phyloP scores from a whole-genome alignment of 768 basidiomycete species.

The Phlebiopsis flavidoalba region DNA sequence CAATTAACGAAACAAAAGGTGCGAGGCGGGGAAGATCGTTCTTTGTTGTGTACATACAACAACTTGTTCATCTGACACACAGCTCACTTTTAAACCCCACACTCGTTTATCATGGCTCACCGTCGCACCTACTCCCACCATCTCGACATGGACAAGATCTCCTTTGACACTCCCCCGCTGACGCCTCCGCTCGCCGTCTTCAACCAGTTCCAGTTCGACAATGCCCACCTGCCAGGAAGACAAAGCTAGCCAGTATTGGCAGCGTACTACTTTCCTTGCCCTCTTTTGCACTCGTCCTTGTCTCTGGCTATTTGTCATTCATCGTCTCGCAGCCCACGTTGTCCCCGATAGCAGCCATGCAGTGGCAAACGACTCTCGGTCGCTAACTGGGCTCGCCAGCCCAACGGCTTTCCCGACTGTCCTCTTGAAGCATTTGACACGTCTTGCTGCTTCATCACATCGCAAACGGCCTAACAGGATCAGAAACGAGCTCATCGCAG shows the following conservation, averaged over 20 bases:
- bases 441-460: slow-evolving; percentile 11
- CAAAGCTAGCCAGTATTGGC: slow-evolving; percentile 32
- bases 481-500: slow-evolving; percentile 1
- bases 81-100: slow-evolving; percentile 12
- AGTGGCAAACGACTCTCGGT: slow-evolving; percentile 11
- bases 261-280: slow-evolving; percentile 50
- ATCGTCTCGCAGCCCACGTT: slow-evolving; percentile 41
- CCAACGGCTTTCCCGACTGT: slow-evolving; percentile 27
- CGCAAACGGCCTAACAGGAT: slow-evolving; percentile 3
- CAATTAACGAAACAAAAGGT: neutral
- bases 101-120: slow-evolving; percentile 22
- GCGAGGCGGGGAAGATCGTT: neutral
- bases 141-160: slow-evolving; percentile 20
- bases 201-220: slow-evolving; percentile 16
- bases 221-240: slow-evolving; percentile 31
- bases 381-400: slow-evolving; percentile 20
- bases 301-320: slow-evolving; percentile 54
- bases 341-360: slow-evolving; percentile 31
- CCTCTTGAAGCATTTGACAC: slow-evolving; percentile 27
- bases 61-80: neutral
- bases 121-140: slow-evolving; percentile 23
- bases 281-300: slow-evolving; percentile 44
- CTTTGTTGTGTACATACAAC: slow-evolving; percentile 4
- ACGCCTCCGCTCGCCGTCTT: slow-evolving; percentile 22
- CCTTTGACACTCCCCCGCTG: slow-evolving; percentile 23